Evolutionary conservation across 1,284 basidiomycete genomes (phyloP), one percentile per base, ranked within the genome.

Genomic region (Mycosarcoma mackinlayi): DNA sequence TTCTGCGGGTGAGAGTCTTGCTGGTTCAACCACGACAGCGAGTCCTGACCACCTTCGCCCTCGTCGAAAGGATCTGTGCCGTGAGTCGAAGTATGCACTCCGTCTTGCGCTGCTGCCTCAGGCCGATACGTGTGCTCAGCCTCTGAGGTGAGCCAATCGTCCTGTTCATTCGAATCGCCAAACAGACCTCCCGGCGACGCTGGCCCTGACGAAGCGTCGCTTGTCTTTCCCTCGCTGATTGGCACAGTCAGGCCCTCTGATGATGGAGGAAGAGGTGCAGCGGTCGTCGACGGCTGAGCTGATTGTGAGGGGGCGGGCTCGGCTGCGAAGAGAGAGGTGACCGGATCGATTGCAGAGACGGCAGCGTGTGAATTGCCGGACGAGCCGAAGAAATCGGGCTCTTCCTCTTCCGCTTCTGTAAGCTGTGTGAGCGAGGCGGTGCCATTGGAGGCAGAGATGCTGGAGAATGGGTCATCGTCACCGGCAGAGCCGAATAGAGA

Each of bases 381-480:
- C 13, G 51, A 55, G 39, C 55, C 48, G 42, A 65, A 66, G n/a
- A 64, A 33, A 30, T 74, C 52, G 18, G 54, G 46, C 48, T 69
- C 60, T 24, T 64, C n/a, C n/a, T n/a, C 61, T 23, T 61, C 60
- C 4, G 44, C 35, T 19, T 67, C 63, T 21, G 40, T 24, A 18
- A 61, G 38, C 21, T 62, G 55, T 19, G 51, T 37, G 23, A 62
- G 63, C 11, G 52, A 55, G 19, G 44, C 39, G 7, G 66, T 14
- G 35, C 33, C 42, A 30, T 45, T 59, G 44, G 60, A 50, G 37
- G 49, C 63, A 7, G 49, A 21, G 28, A 75, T 73, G 59, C 48
- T 48, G 24, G 75, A 67, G 48, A 77, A 78, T 0, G 70, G 75
- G 35, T 78, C 75, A 37, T 70, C 67, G 40, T 77, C 76, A 18